A percentile compares a stretch with the other conserved stretches of the same genome.
These are phyloP conservation scores for Pseudonitzschia delicatissima DNA, from an alignment of 108 stramenopile species.

Conservation along the genomic window DNA sequence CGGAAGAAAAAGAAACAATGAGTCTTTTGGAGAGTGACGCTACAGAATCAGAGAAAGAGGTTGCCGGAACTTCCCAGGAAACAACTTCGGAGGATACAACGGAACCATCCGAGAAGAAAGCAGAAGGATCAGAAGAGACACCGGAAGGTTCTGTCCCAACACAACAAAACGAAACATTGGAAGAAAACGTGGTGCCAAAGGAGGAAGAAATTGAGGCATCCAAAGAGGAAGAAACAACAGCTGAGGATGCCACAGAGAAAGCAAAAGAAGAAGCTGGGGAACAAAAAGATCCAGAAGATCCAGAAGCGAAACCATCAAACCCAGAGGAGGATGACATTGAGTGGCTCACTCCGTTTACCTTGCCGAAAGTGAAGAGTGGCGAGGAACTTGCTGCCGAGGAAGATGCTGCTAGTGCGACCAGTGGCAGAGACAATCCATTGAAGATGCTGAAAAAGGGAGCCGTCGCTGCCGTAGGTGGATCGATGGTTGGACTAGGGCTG, in stretches of 20 bases:
- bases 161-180: background rate
- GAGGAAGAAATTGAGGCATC: background rate
- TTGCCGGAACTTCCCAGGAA: no score
- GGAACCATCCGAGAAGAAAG: no score
- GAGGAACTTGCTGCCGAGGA: background rate
- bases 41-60: no score
- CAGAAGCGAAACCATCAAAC: no score
- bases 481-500: conserved; percentile 41
- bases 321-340: no score
- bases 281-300: no score
- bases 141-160: background rate
- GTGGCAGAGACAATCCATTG: background rate
- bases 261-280: background rate
- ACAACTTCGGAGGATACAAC: no score
- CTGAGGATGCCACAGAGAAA: background rate
- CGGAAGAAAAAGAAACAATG: no score
- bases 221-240: background rate
- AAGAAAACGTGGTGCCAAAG: background rate
- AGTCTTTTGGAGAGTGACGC: no score
- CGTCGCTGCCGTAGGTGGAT: conserved; percentile 46
- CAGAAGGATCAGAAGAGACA: background rate
- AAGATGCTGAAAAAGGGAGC: conserved; percentile 43
- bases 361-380: no score
- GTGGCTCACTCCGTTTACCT: no score
- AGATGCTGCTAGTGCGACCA: background rate